Evolutionary conservation across 768 basidiomycete species (phyloP).

Genomic region (Auricularia sp.): DNA sequence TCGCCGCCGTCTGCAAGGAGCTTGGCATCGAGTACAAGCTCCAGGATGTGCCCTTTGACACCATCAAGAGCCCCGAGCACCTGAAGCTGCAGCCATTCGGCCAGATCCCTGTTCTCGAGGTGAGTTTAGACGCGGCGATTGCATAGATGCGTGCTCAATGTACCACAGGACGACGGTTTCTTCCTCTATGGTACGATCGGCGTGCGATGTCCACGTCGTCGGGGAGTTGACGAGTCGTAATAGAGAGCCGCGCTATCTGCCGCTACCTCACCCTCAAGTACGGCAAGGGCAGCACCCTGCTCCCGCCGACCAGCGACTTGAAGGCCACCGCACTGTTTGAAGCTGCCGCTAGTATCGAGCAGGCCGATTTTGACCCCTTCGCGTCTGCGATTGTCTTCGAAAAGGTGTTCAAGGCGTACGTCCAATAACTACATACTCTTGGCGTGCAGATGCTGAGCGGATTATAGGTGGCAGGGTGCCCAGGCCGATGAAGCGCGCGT

Average conservation of each 20-base stretch:
- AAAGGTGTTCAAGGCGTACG: constrained; percentile 36
- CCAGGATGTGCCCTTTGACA: constrained; percentile 31
- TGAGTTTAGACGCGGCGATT: not conserved
- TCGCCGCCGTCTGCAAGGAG: constrained; percentile 43
- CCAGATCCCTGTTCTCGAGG: constrained; percentile 45
- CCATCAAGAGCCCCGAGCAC: constrained; percentile 37
- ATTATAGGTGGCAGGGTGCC: not conserved
- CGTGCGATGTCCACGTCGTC: not conserved
- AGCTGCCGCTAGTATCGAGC: constrained; percentile 41
- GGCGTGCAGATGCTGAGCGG: not conserved
- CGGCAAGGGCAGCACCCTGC: constrained; percentile 33
- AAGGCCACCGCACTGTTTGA: constrained; percentile 37
- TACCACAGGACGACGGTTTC: constrained; percentile 43
- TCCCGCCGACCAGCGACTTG: constrained; percentile 32
- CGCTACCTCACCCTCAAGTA: constrained; percentile 53
- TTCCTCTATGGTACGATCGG: constrained; percentile 30
- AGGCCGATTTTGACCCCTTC: constrained; percentile 41
- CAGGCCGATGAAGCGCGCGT: constrained; percentile 4
- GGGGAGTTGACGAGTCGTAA: not conserved
- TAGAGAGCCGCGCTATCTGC: constrained; percentile 49
- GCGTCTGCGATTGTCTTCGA: constrained; percentile 36
- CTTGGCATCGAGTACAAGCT: constrained; percentile 48
- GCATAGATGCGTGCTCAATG: not conserved
- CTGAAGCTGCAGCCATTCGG: constrained; percentile 49
- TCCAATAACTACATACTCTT: not conserved